Base-by-base conservation (phyloP, 768 basidiomycete species). In the Phaeotremella skinneri region DNA sequence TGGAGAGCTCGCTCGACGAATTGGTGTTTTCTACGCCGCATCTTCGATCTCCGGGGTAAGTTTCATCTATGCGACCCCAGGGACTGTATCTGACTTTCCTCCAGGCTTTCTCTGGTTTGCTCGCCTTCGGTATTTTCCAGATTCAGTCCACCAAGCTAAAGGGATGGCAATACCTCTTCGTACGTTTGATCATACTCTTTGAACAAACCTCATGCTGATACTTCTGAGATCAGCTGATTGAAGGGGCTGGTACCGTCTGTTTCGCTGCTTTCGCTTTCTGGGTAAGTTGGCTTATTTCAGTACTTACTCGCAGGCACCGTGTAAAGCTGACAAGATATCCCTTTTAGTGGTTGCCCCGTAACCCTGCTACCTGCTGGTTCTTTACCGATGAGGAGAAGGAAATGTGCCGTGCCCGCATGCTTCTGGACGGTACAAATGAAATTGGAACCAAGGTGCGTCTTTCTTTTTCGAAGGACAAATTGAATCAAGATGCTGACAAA, bases 121-220 rank as follows among this genome's bases (percentile, higher is more conserved):
- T 82, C 49, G 81, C 82, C 1, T 83, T 81, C 61, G 82, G 81
- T 30, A 80, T 81, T n/a, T 83, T 83, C 63, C 81, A 82, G 26
- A 79, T 83, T 23, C 56, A 79, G 20, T 69, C 77, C 55, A 55
- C 76, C 2, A 78, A 75, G 20, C 79, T 82, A 61, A 77, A 82
- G 63, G 75, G 79, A 3, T 83, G 82, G 82, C 81, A 83, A 68
- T 82, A 79, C 60, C 63, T 83, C 26, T 83, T 83, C 64, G 81
- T 82, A 20, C 13, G 43, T 45, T 50, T 16, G 9, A 32, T 50
- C 49, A 13, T 25, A 23, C 9, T 23, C 16, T 48, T 48, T 20
- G 11, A 7, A n/a, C 7, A 21, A 20, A 20, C 7, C 25, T n/a
- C 7, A 32, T 56, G 31, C 55, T 49, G 11, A 45, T 42, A 13